phyloP scores from a whole-genome alignment of 495 filamentous ascomycete genomes.

The Neurospora tetrasperma region DNA sequence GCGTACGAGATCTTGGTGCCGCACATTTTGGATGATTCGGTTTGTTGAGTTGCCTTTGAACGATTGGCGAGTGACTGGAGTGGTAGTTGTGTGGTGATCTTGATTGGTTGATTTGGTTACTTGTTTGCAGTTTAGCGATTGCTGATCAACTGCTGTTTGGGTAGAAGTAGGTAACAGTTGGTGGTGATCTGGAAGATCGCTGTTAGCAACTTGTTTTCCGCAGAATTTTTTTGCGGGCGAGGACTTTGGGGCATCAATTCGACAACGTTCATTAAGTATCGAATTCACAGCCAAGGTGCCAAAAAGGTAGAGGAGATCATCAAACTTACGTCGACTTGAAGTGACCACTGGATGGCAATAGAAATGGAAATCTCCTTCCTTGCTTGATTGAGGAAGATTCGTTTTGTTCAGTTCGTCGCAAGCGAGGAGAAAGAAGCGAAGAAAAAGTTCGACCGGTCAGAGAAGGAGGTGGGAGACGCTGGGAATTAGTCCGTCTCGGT shows the following conservation, averaged over 20 bases:
- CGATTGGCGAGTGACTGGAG: neutral
- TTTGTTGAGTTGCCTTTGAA: neutral
- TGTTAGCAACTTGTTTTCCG: neutral
- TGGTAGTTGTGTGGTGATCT: neutral
- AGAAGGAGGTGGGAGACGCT: neutral
- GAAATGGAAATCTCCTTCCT: neutral
- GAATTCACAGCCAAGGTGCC: neutral
- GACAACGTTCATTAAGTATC: neutral
- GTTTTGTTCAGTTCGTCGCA: neutral
- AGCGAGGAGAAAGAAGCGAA: neutral
- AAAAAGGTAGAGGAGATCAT: neutral
- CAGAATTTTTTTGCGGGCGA: neutral
- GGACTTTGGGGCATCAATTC: neutral
- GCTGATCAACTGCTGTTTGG: neutral
- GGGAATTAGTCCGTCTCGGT: neutral
- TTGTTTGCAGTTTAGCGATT: neutral
- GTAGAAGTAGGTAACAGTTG: neutral
- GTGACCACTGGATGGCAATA: neutral
- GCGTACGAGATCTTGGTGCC: constrained; percentile 25
- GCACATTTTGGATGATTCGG: constrained; percentile 14
- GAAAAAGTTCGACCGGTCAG: neutral
- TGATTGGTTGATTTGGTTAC: neutral
- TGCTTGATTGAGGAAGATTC: neutral
- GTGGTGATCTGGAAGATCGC: neutral
- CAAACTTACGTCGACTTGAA: neutral